Evolutionary conservation across 805 yeast species (phyloP).

Genomic region (Ogataea wickerhamii): DNA sequence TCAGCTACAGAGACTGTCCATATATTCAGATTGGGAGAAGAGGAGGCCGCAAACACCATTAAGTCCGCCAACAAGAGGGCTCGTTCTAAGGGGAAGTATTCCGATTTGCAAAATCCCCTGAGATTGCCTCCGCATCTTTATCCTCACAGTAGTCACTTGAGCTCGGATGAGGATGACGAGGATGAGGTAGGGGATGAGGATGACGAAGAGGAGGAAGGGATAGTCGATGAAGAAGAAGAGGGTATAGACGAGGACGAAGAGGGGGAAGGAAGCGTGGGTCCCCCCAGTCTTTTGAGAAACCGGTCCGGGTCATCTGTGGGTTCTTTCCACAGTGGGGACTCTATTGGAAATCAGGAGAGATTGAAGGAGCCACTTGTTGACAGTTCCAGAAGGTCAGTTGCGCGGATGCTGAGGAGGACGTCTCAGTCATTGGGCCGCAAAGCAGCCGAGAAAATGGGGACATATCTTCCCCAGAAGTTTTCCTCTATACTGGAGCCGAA

Average conservation of each 20-base stretch:
- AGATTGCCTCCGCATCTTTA: constrained; percentile 20
- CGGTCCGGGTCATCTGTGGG: constrained; percentile 26
- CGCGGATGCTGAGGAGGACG: constrained; percentile 69
- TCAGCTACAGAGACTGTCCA: constrained; percentile 93
- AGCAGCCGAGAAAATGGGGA: constrained; percentile 87
- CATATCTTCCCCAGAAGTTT: constrained; percentile 79
- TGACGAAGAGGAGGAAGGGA: constrained; percentile 32
- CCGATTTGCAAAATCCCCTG: constrained; percentile 17
- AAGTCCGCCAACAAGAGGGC: constrained; percentile 19
- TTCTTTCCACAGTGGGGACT: constrained; percentile 27
- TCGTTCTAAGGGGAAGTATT: constrained; percentile 7
- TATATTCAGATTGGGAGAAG: constrained; percentile 69
- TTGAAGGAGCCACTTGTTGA: constrained; percentile 65
- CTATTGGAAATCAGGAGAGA: constrained; percentile 11
- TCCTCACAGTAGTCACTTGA: constrained; percentile 22
- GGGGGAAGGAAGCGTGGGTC: constrained; percentile 14
- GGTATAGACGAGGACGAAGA: constrained; percentile 21
- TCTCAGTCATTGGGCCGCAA: constrained; percentile 73
- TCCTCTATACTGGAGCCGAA: constrained; percentile 87
- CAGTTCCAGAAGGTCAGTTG: constrained; percentile 66
- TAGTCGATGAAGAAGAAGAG: constrained; percentile 25
- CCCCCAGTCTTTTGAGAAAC: constrained; percentile 13
- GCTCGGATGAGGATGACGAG: constrained; percentile 37
- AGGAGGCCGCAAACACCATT: constrained; percentile 34
- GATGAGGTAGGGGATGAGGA: constrained; percentile 23